Percentiles rank a stretch among this genome's conserved stretches.
These are phyloP conservation scores for Colletotrichum sp. DNA, from an alignment of 2,329 filamentous ascomycete species.

Conservation along the genomic window DNA sequence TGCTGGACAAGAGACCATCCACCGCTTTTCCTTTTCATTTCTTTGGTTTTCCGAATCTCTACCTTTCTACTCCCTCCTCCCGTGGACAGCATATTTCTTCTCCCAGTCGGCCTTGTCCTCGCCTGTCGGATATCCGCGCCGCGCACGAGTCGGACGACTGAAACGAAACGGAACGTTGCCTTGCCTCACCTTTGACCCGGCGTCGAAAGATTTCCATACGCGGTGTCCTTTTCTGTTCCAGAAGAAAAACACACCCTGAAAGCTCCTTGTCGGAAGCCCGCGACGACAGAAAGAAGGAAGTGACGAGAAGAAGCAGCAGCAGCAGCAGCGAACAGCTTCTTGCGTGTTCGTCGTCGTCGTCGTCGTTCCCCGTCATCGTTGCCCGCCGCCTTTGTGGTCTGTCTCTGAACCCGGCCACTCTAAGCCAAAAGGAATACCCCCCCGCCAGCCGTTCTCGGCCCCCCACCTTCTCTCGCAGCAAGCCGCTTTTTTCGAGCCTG, in stretches of 20 bases:
- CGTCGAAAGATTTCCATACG: neutral
- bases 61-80: neutral
- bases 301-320: neutral
- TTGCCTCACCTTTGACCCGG: neutral
- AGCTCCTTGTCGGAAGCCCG: neutral
- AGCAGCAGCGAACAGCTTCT: neutral
- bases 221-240: neutral
- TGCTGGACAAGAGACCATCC: neutral
- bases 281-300: neutral
- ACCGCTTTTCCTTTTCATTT: neutral
- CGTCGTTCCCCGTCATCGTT: neutral
- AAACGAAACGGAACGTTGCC: neutral
- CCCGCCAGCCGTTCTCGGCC: conserved; percentile 20
- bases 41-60: neutral
- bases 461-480: conserved; percentile 20
- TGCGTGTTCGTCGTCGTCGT: neutral
- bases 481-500: conserved; percentile 10
- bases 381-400: neutral
- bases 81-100: neutral
- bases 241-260: neutral
- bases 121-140: neutral
- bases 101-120: neutral
- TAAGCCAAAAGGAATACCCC: neutral
- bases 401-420: neutral
- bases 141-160: neutral